Evolutionary conservation across 768 basidiomycete genomes (phyloP), one percentile per base, ranked within the genome.

Genomic region (Leccinum disarticulatum): DNA sequence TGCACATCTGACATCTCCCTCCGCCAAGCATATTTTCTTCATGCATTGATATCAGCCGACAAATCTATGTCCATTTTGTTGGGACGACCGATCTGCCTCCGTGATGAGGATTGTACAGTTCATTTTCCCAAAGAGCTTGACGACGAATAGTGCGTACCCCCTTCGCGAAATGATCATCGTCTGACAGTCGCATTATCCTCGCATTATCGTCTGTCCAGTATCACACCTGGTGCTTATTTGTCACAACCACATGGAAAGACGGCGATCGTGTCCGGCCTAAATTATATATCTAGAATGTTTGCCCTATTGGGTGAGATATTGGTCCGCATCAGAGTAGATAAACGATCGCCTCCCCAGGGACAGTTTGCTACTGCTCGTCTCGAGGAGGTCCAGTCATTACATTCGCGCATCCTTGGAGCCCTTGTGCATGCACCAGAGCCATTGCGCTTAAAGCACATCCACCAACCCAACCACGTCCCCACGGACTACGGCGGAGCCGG

Each of bases 81-180:
- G 49, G 91, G 90, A 17, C 81, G 93, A 60, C 91, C 92, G 41
- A 91, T 94, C 63, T 91, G 87, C 72, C 79, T 95, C 68, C 83
- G 91, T 55, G 91, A 94, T 68, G 94, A 95, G 71, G 93, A 96
- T 72, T 94, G 92, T 74, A 92, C 91, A 9, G 84, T 91, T 3
- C 87, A 91, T 71, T 92, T 93, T 76, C 91, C 91, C 28, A 90
- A 87, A 73, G 91, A 93, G 74, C 77, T 93, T 59, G 91, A 93
- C 73, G 91, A 93, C 70, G 91, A 93, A 77, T 93, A 91, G 91
- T 93, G 74, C 67, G 89, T 84, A 36, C 41, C 33, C 55, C 49
- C 55, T 65, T 64, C 57, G 57, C 64, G 51, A 54, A 56, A 6
- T 77, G 69, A 76, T 22, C 14, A 5, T 36, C 27, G 59, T 43